Evolutionary conservation across 2,329 filamentous ascomycete species (phyloP), one percentile per base, ranked within the genome.

Genomic region (Raffaelea albimanens): DNA sequence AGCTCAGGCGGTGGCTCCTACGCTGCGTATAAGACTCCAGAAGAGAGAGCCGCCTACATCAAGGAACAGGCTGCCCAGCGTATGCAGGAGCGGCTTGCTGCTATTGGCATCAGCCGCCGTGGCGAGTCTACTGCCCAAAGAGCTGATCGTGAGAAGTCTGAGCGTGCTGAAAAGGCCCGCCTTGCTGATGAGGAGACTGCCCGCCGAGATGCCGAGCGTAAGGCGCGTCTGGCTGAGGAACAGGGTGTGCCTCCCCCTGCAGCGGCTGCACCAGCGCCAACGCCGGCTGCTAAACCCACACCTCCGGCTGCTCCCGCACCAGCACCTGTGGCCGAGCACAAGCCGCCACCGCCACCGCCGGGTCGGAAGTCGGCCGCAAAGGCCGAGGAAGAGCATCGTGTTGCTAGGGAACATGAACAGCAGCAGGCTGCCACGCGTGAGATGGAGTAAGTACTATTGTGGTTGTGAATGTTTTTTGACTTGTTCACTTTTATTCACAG

Each of bases 31-130:
- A 87, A 86, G 66, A 95, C 90, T 0, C 85, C 90, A 1, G 90
- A 97, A 64, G 91, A 98, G 59, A 81, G 93, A 47, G 89, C 94
- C 33, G 89, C 91, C 5, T 95, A 94, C 59, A 96, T 97, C 61
- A 95, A 94, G 63, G 90, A 96, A 63, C 91, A 96, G 63, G 94
- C 93, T 9, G 90, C 97, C 63, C 87, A 91, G 61, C 87, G 91
- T 50, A 97, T 98, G 85, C 91, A 93, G 33, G 93, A 97, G 65
- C 83, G 93, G 51, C 78, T 98, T 58, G 93, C 93, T 51, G 91
- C 91, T 42, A 78, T 97, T 52, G 93, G 93, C 33, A 85, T 98
- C 61, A 95, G 88, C 63, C 94, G 94, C 61, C 69, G 83, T 36
- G 83, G 84, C 3, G 93, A 98, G 67, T 86, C 82, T 25, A 70